These are phyloP conservation scores for Hymenotorrendiella dingleyae DNA, from an alignment of 2,329 filamentous ascomycete species.

Conservation along the genomic window DNA sequence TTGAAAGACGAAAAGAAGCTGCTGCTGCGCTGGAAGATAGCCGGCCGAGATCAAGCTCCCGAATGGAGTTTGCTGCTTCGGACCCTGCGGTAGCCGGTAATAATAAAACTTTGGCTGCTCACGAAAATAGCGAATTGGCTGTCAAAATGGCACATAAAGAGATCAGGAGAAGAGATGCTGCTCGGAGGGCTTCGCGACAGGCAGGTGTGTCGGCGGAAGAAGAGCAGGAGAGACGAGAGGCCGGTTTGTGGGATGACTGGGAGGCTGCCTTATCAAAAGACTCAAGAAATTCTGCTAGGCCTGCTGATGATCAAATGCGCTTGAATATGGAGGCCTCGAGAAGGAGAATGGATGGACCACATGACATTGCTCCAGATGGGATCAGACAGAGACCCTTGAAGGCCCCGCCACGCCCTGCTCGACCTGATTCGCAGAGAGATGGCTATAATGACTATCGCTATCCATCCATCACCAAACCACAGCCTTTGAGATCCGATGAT, in stretches of 20 bases:
- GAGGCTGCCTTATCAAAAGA: conserved; percentile 37
- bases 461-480: conserved; percentile 49
- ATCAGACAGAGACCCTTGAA: conserved; percentile 25
- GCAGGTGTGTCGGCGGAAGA: conserved; percentile 52
- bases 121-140: conserved; percentile 68
- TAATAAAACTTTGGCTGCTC: conserved; percentile 59
- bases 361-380: conserved; percentile 20
- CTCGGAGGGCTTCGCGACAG: conserved; percentile 50
- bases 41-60: conserved; percentile 8
- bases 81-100: conserved; percentile 58
- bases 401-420: conserved; percentile 18
- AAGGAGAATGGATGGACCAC: conserved; percentile 32
- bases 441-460: conserved; percentile 43
- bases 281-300: conserved; percentile 19
- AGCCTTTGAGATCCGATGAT: conserved; percentile 39
- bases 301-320: conserved; percentile 39
- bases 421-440: conserved; percentile 14
- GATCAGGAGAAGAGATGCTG: conserved; percentile 59
- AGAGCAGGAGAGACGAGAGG: conserved; percentile 48
- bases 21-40: conserved; percentile 6
- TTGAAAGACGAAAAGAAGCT: conserved; percentile 34
- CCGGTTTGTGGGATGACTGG: conserved; percentile 48
- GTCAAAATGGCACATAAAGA: conserved; percentile 71
- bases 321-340: conserved; percentile 46
- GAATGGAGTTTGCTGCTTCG: conserved; percentile 36